These are phyloP conservation scores for Aspergillus nomiae DNA, from an alignment of 2,329 filamentous ascomycete species.

Conservation along the genomic window DNA sequence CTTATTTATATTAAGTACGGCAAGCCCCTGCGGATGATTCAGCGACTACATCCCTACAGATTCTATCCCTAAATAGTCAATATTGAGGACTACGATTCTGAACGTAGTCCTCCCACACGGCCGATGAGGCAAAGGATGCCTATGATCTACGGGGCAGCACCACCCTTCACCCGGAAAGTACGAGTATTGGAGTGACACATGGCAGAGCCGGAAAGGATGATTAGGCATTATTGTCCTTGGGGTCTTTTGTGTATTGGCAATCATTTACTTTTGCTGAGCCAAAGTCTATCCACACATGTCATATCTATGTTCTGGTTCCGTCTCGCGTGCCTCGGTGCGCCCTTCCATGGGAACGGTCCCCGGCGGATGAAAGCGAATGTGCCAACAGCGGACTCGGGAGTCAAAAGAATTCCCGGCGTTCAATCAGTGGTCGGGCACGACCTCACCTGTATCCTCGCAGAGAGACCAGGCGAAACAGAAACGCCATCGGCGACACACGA, in stretches of 20 bases:
- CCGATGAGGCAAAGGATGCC: too few species aligned
- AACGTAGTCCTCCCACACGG: too few species aligned
- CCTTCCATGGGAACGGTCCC: background rate
- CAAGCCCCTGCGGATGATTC: too few species aligned
- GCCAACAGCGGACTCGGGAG: background rate
- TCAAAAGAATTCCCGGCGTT: background rate
- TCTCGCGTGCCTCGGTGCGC: background rate
- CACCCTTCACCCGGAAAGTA: too few species aligned
- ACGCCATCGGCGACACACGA: background rate
- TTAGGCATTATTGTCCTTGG: background rate
- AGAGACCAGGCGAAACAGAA: background rate
- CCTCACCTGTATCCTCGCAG: background rate
- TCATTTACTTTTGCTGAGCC: conserved; percentile 16
- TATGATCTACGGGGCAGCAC: too few species aligned
- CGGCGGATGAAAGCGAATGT: background rate
- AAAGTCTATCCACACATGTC: conserved; percentile 16
- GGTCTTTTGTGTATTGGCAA: conserved; percentile 11
- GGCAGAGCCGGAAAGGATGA: background rate
- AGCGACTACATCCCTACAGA: too few species aligned
- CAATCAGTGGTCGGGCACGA: background rate
- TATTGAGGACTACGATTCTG: too few species aligned
- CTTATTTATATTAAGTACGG: too few species aligned
- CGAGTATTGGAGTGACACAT: too few species aligned
- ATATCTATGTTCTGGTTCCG: conserved; percentile 13
- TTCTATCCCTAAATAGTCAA: too few species aligned